A percentile compares a stretch with the other conserved stretches of the same genome.
Conservation (phyloP, 768 basidiomycete genomes). For the Daedaleopsis nitida region DNA sequence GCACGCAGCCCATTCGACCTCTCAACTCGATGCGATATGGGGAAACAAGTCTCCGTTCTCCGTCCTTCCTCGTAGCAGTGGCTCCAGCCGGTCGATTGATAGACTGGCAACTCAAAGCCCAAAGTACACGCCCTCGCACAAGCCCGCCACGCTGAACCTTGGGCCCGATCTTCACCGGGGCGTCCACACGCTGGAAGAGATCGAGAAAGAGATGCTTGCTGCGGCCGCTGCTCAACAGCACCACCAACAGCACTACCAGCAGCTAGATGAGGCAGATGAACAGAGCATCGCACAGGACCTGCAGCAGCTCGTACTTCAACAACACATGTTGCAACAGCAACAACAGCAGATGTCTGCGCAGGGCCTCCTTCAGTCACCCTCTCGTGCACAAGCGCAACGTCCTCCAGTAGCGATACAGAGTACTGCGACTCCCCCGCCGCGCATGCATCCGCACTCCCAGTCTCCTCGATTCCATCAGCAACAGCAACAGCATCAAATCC, state of each 20-base stretch:
- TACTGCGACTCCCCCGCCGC: slow-evolving; percentile 67
- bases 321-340: slow-evolving; percentile 40
- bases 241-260: slow-evolving; percentile 36
- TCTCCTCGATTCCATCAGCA: slow-evolving; percentile 83
- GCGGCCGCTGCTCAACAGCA: slow-evolving; percentile 40
- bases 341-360: neutral
- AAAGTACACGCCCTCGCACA: slow-evolving; percentile 7
- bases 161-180: slow-evolving; percentile 21
- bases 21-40: slow-evolving; percentile 73
- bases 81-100: slow-evolving; percentile 44
- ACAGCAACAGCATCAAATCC: slow-evolving; percentile 64
- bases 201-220: slow-evolving; percentile 82
- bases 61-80: slow-evolving; percentile 58
- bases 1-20: slow-evolving; percentile 42
- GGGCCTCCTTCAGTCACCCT: slow-evolving; percentile 8
- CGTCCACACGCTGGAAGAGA: slow-evolving; percentile 73
- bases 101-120: slow-evolving; percentile 25
- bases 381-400: slow-evolving; percentile 12
- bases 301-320: slow-evolving; percentile 41
- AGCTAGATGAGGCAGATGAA: slow-evolving; percentile 34
- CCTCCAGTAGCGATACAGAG: slow-evolving; percentile 27
- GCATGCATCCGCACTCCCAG: slow-evolving; percentile 73
- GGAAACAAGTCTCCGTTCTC: slow-evolving; percentile 80
- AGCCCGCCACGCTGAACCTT: slow-evolving; percentile 21
- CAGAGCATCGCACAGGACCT: slow-evolving; percentile 36